These are phyloP conservation scores for Guadua angustifolia DNA, from an alignment of 176 grass and related monocot species.

Conservation along the genomic window DNA sequence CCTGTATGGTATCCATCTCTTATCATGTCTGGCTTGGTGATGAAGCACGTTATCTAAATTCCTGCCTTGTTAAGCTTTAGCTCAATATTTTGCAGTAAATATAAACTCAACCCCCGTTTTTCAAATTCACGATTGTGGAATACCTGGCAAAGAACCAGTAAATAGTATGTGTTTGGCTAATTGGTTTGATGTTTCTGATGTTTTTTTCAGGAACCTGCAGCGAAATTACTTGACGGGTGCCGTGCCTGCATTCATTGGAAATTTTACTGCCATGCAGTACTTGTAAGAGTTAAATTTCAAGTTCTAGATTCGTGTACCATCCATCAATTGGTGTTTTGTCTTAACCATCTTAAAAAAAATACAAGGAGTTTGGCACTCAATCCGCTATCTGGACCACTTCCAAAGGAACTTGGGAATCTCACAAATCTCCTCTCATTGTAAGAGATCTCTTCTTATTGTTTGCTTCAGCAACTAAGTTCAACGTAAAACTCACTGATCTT, in stretches of 20 bases:
- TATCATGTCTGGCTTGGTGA: no score
- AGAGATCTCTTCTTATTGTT: conserved; percentile 31
- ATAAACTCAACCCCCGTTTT: neutral
- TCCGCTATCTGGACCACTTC: conserved; percentile 67
- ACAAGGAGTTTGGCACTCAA: conserved; percentile 46
- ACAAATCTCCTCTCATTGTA: conserved; percentile 54
- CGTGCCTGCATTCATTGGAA: no score
- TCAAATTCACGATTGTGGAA: neutral
- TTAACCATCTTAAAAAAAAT: no score
- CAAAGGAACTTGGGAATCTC: conserved; percentile 77
- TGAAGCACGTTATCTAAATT: neutral
- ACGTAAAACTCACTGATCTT: neutral
- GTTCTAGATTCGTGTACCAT: no score
- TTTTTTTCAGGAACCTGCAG: neutral
- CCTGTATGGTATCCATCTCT: no score
- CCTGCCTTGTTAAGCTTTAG: neutral
- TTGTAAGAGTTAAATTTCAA: no score
- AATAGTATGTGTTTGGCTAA: neutral
- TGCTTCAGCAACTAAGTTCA: neutral
- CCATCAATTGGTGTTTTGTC: no score
- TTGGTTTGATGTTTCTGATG: no score
- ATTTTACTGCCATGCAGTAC: no score
- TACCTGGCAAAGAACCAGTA: no score
- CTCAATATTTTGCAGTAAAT: neutral
- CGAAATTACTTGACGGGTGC: neutral